A percentile compares a stretch with the other conserved stretches of the same genome.
Conservation (phyloP, 148 eudicot species). For the Rheum nobile region DNA sequence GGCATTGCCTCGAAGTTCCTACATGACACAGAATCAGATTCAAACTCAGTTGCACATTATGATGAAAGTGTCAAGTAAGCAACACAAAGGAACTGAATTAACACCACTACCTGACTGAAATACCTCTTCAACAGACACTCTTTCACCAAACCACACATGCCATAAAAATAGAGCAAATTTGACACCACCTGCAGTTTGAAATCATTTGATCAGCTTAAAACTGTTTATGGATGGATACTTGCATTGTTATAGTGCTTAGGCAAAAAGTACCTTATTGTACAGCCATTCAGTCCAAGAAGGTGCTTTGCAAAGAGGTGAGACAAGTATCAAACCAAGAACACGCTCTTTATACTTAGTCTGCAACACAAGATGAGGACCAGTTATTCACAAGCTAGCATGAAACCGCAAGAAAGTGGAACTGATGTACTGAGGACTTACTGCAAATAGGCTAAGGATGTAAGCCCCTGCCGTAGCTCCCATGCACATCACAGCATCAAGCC, state of each 20-base stretch:
- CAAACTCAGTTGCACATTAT: not conserved
- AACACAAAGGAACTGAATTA: conserved; percentile 2
- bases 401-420: not conserved
- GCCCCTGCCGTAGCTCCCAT: conserved; percentile 98
- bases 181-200: conserved; percentile 27
- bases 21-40: not conserved
- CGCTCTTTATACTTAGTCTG: conserved; percentile 71
- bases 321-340: conserved; percentile 80
- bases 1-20: conserved; percentile 68
- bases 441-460: conserved; percentile 73
- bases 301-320: conserved; percentile 92
- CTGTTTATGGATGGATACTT: not conserved
- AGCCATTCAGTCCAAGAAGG: conserved; percentile 99
- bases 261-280: conserved; percentile 63
- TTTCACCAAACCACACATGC: conserved; percentile 80
- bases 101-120: conserved; percentile 64
- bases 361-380: conserved; percentile 15
- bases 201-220: not conserved
- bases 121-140: conserved; percentile 80
- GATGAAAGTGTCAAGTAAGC: not conserved
- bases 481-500: conserved; percentile 82
- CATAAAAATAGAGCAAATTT: conserved; percentile 73
- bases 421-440: conserved; percentile 41
- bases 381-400: not conserved
- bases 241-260: not conserved